phyloP scores from a whole-genome alignment of 768 basidiomycete species.

The Tylopilus intermedius region DNA sequence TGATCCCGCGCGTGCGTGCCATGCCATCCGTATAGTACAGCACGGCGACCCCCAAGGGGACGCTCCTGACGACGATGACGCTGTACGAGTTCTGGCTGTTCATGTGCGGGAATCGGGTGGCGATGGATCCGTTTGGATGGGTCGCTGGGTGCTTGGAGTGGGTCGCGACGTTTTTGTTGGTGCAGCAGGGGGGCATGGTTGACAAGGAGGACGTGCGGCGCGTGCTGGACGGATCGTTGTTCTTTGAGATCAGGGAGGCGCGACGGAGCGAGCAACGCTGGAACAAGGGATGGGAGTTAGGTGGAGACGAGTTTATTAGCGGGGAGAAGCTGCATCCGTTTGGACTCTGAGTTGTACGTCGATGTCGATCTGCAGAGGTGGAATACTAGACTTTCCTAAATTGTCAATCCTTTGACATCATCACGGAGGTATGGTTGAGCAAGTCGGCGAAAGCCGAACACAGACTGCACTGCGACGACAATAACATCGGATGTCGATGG shows the following conservation, averaged over 20 bases:
- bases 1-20: background rate
- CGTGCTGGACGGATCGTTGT: slow-evolving; percentile 38
- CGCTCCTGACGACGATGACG: slow-evolving; percentile 13
- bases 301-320: slow-evolving; percentile 30
- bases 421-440: too few species aligned
- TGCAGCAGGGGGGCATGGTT: slow-evolving; percentile 38
- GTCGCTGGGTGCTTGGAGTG: slow-evolving; percentile 36
- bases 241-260: slow-evolving; percentile 29
- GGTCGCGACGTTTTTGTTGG: slow-evolving; percentile 34
- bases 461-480: too few species aligned
- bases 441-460: too few species aligned
- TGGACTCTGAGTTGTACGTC: slow-evolving; percentile 14
- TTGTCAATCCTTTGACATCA: background rate
- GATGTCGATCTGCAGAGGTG: background rate
- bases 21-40: slow-evolving; percentile 12
- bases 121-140: slow-evolving; percentile 36
- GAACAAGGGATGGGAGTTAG: slow-evolving; percentile 29
- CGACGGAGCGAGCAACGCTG: slow-evolving; percentile 19
- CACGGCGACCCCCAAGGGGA: slow-evolving; percentile 1
- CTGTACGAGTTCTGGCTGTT: slow-evolving; percentile 31
- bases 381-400: slow-evolving; percentile 1
- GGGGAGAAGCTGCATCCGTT: slow-evolving; percentile 28
- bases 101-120: slow-evolving; percentile 27
- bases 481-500: too few species aligned
- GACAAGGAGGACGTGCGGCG: background rate